Percentiles rank a stretch among this genome's conserved stretches.
Conservation (phyloP, 768 basidiomycete species). For the Lyophyllum shimeji region DNA sequence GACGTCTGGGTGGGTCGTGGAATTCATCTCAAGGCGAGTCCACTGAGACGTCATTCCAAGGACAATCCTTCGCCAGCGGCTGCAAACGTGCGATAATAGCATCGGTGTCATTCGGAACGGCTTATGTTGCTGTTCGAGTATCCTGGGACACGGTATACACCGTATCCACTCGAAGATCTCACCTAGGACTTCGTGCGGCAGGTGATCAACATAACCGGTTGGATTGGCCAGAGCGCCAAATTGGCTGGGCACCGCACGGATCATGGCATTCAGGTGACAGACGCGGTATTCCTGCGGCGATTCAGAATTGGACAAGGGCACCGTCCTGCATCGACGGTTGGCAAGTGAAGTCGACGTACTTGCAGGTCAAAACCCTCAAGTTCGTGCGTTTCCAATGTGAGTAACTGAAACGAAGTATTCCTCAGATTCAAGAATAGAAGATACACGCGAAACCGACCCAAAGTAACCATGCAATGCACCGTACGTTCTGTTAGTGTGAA, state of each 20-base stretch:
- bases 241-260: neutral
- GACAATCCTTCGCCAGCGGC: conserved; percentile 3
- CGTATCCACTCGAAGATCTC: conserved; percentile 3
- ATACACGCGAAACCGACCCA: too few species aligned
- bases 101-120: neutral
- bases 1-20: conserved; percentile 3
- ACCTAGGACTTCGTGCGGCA: conserved; percentile 5
- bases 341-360: too few species aligned
- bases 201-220: neutral
- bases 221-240: too few species aligned
- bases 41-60: neutral
- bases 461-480: too few species aligned
- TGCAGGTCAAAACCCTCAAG: too few species aligned
- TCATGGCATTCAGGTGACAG: conserved; percentile 6
- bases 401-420: too few species aligned
- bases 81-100: conserved; percentile 10
- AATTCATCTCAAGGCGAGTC: conserved; percentile 3
- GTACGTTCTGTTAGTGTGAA: too few species aligned
- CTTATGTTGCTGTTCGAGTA: too few species aligned
- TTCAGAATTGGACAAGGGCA: neutral
- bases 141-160: neutral
- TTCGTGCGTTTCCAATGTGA: too few species aligned
- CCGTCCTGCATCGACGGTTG: neutral
- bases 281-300: neutral
- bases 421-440: too few species aligned